Base-by-base conservation (phyloP, 768 basidiomycete species). In the Pleurotus giganteus region DNA sequence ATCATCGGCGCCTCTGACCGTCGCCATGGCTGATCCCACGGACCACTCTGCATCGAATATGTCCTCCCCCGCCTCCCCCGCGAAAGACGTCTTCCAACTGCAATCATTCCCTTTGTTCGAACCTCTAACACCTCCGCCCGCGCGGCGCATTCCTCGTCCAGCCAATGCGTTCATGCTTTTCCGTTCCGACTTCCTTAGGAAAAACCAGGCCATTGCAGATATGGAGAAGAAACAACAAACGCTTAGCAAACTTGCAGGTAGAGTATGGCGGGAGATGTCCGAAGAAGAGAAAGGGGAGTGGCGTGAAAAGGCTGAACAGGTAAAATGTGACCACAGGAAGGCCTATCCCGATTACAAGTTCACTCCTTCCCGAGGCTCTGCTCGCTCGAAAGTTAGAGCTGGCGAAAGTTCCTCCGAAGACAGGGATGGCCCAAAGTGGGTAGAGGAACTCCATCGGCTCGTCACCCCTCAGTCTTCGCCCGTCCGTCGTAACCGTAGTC, bases 161-260 rank as follows among this genome's bases (percentile, higher is more conserved):
- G 79, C 88, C 41, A 93, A 94, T 64, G 88, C 90, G 2, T 94
- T 93, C 73, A 90, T 93, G 70, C 73, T 92, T 57, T 93, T 82
- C 66, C 84, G 91, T 36, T 89, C 85, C 17, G 80, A 79, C 63
- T 78, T 87, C 41, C 79, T 76, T 41, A 78, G 78, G 57, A 70
- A 75, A 76, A 32, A 66, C 76, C 27, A 81, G 81, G 47, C 77
- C 76, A 19, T 41, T 1, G 43, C 70, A 26, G 68, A 67, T 34
- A 72, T 81, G 47, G 87, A 88, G 70, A 77, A 73, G 57, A 83
- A 87, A 47, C 90, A 93, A 65, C 84, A 89, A 65, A 78, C 83
- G 53, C 80, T 93, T 55, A 87, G 85, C 55, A 78, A 83, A 53
- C 78, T 90, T 49, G 87, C 84, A 2, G 90, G 85, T 3, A 66